phyloP scores from a whole-genome alignment of 441 rosid species.

The Bocquillonia castaneifolia region DNA sequence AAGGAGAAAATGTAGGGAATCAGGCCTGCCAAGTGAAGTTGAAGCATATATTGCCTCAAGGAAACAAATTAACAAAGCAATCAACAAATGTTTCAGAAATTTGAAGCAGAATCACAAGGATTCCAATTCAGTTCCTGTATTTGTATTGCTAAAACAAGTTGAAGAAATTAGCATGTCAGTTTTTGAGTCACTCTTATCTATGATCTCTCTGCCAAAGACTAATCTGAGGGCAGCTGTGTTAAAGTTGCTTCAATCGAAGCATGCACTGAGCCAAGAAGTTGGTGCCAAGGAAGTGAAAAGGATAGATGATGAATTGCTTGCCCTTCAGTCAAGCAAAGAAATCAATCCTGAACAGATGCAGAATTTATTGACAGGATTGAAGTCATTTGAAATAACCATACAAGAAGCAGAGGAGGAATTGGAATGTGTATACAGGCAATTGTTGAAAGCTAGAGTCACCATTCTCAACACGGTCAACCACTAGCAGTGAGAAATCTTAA shows the following conservation, averaged over 20 bases:
- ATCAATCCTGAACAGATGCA: slow-evolving; percentile 12
- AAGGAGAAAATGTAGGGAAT: slow-evolving; percentile 25
- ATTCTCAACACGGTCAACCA: slow-evolving; percentile 39
- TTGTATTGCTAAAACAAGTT: slow-evolving; percentile 32
- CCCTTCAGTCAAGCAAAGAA: slow-evolving; percentile 23
- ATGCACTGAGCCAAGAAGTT: slow-evolving; percentile 16
- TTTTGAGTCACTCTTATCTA: slow-evolving; percentile 32
- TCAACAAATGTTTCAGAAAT: slow-evolving; percentile 2
- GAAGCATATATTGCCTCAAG: slow-evolving; percentile 28
- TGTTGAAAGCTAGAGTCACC: slow-evolving; percentile 44
- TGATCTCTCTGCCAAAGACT: slow-evolving; percentile 23
- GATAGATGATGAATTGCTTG: slow-evolving; percentile 27
- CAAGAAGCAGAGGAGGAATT: slow-evolving; percentile 37
- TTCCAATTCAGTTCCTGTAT: slow-evolving; percentile 7
- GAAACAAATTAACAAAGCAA: slow-evolving; percentile 32
- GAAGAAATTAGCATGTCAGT: slow-evolving; percentile 32
- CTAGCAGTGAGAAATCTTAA: background rate
- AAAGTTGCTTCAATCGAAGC: slow-evolving; percentile 29
- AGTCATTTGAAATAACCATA: slow-evolving; percentile 29
- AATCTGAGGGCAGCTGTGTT: slow-evolving; percentile 30
- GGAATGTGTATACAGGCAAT: slow-evolving; percentile 37
- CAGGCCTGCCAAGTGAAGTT: slow-evolving; percentile 26
- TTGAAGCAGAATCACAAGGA: slow-evolving; percentile 26
- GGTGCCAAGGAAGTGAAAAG: slow-evolving; percentile 20
- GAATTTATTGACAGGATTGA: slow-evolving; percentile 25